Base-by-base conservation (phyloP, 179 eudicot species). In the Drosera spatulata region DNA sequence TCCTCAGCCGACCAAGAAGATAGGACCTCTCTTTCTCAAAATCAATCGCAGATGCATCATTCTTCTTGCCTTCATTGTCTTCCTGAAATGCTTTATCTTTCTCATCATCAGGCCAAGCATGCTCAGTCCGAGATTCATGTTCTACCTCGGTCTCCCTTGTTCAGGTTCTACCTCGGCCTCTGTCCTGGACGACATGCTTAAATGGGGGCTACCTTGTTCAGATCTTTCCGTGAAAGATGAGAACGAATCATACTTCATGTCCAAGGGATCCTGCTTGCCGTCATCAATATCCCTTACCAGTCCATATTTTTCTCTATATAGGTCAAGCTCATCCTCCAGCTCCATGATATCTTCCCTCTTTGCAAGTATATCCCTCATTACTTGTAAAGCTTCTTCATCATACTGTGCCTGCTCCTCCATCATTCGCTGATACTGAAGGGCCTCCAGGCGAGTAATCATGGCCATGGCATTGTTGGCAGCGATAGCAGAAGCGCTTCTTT, bases 381-480 rank as follows among this genome's bases (percentile, higher is more conserved):
- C 59, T 10, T 72, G 74, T 40, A 78, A 61, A 3, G 76, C 79
- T 50, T 78, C 82, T 44, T 75, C 73, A 60, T 78, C 82, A 61
- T 78, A 78, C 70, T 75, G 72, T 8, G 82, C 79, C 43, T 78
- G 82, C 52, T 78, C 82, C 39, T 78, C 82, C 82, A 78, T 75
- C 79, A 78, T 75, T 39, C 82, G 75, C 48, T 78, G 82, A 50
- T 78, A 78, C 44, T 78, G 82, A 33, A 78, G 61, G 1, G 79
- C 76, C 39, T 75, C 82, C 82, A 65, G 12, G 41, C 68, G 54
- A 13, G 68, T 65, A 7, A 65, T 65, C 68, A 78, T 78, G 47
- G 82, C 82, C n/a, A 78, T 78, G 3, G 82, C 82, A 33, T 78
- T 78, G 71, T 78, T 78, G 13, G 82, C 82, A 22, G 82, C 82